Conservation (phyloP, 176 grass and related monocot species). For the Rhipidocladum racemiflorum region DNA sequence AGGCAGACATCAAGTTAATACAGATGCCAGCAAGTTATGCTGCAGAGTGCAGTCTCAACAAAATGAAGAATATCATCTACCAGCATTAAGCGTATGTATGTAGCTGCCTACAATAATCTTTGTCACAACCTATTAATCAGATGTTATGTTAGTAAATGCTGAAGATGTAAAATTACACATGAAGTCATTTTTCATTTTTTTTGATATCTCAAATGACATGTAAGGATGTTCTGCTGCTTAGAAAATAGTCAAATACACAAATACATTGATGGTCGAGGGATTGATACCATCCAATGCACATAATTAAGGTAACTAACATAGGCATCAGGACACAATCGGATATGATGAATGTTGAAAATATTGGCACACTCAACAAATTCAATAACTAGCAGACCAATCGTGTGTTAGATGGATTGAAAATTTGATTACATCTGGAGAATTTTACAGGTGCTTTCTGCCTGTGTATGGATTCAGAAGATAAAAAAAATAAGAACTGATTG, state of each 20-base stretch:
- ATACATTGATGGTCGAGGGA: neutral
- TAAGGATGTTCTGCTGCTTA: neutral
- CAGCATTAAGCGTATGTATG: neutral
- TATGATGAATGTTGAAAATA: neutral
- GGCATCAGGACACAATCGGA: slow-evolving; percentile 12
- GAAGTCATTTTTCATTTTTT: neutral
- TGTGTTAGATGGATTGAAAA: neutral
- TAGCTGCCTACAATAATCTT: neutral
- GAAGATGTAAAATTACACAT: neutral
- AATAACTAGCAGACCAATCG: slow-evolving; percentile 13
- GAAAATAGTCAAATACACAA: neutral
- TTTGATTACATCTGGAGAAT: neutral
- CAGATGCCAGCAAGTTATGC: neutral
- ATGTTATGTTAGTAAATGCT: neutral
- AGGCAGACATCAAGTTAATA: neutral
- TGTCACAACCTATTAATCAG: neutral
- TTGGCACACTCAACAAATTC: slow-evolving; percentile 8
- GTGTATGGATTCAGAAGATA: slow-evolving; percentile 14
- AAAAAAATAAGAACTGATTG: neutral
- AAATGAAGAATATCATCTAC: neutral
- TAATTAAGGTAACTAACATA: neutral
- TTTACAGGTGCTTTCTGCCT: neutral
- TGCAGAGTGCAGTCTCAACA: neutral
- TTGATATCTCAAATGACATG: neutral
- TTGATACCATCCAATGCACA: neutral